Base-by-base conservation (phyloP, 2,329 filamentous ascomycete genomes). In the Metarhizium sp. region DNA sequence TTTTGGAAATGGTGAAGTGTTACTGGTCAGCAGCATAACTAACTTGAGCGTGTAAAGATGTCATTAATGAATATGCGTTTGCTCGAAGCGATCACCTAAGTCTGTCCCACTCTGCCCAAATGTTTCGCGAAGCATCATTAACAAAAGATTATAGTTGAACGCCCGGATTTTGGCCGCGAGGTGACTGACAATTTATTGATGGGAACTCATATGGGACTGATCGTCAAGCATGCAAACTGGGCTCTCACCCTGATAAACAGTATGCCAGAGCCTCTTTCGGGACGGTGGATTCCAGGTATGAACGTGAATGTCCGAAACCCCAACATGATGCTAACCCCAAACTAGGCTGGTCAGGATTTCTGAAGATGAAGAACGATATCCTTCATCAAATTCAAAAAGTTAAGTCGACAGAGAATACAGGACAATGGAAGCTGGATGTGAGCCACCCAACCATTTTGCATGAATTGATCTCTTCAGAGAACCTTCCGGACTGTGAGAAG, bases 11-110 rank as follows among this genome's bases (percentile, higher is more conserved):
- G 14, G 38, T 40, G 14, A 40, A 11, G 2, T 40, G 38, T 11
- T 16, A 14, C 11, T 40, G 38, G 5, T 11, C 4, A 11, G 10
- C 14, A 11, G 38, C 5, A 16, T 13, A 13, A 16, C 13, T 13
- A 40, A 40, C 38, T 40, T 16, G 14, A 14, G 13, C 13, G 14
- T 16, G 8, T 16, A 16, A 40, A 70, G 69, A 73, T 54, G 67
- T 72, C 38, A 72, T 73, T 47, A 72, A 71, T 55, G 70, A 73
- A 61, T 73, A 72, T 57, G 66, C 68, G 25, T 72, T 73, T 63
- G 66, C 69, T 55, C 62, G 66, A 52, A 67, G 63, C 54, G 66
- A 69, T 29, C 67, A 68, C 38, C 58, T 71, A 13, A 60, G 65
- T 66, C 61, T 14, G 55, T 58, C 32, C 25, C 59, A 52, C 34